Evolutionary conservation across 257 asterid species (phyloP), one percentile per base, ranked within the genome.

Genomic region (Solanum paucissectum): DNA sequence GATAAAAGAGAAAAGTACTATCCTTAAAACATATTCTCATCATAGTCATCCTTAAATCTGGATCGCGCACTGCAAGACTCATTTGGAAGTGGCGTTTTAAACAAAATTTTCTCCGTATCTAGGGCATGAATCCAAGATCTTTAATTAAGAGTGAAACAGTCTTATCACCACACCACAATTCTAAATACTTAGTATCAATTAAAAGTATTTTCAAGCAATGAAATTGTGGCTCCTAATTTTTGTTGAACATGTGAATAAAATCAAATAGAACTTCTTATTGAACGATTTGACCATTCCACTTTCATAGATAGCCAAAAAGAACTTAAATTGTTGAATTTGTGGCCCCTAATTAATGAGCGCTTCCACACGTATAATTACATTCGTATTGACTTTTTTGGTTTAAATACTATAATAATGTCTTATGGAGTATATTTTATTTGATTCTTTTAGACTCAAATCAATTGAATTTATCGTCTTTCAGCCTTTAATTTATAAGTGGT

Each of bases 201-300:
- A 71, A 20, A 66, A 33, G 49, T 73, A n/a, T 12, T 25, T 7
- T 77, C 4, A 25, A n/a, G 5, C 4, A 40, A n/a, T 42, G 27
- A 77, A 40, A 12, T 77, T 42, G 37, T 77, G 37, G n/a, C 36
- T 21, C 6, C 11, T 18, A 77, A 7, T 7, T 42, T 40, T 77
- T 77, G 37, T 77, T 13, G 84, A 44, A 42, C 16, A 2, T 12
- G 25, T 79, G 16, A 42, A 42, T 42, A 77, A 77, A 37, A 77
- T 9, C 25, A 77, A 25, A 77, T 25, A 77, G 64, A 77, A 42
- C 83, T 38, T n/a, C 3, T 73, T 34, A 25, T 76, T 76, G 16
- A 25, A 40, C 23, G 16, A 79, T 79, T 44, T 79, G 84, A 79
- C 84, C 37, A 44, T 44, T 79, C 84, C 84, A 44, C 84, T 79